Percentiles rank a stretch among this genome's conserved stretches.
Evolutionary conservation across 495 filamentous ascomycete genomes (phyloP).

Genomic region (Hyaloscypha bicolor): DNA sequence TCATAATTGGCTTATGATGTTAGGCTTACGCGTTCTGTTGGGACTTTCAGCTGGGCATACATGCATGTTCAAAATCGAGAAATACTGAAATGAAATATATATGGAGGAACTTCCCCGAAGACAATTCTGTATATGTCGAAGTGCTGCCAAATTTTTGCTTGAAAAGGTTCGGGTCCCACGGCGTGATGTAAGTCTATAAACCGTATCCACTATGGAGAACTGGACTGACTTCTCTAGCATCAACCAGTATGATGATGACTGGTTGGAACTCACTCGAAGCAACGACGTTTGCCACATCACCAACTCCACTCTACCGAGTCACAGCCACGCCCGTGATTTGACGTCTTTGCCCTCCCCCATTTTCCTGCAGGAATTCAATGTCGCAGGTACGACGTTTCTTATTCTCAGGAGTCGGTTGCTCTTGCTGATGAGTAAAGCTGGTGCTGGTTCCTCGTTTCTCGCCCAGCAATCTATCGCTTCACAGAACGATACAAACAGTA

Average conservation of each 20-base stretch:
- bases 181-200: conserved; percentile 11
- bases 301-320: conserved; percentile 9
- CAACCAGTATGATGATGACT: neutral
- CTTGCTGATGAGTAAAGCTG: neutral
- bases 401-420: neutral
- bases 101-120: neutral
- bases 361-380: neutral
- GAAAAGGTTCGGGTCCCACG: conserved; percentile 6
- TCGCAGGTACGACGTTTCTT: neutral
- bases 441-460: too few species aligned
- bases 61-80: neutral
- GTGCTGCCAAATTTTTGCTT: conserved; percentile 24
- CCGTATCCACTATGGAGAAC: conserved; percentile 9
- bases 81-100: neutral
- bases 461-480: too few species aligned
- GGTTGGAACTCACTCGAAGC: neutral
- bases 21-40: neutral
- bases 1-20: neutral
- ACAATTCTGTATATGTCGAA: neutral
- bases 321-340: conserved; percentile 12
- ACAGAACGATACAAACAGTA: too few species aligned
- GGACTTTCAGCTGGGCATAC: neutral
- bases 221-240: conserved; percentile 9
- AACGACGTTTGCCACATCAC: neutral
- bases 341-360: conserved; percentile 1